A percentile compares a stretch with the other conserved stretches of the same genome.
Evolutionary conservation across 768 basidiomycete species (phyloP).

Genomic region (Leccinum variicolor): DNA sequence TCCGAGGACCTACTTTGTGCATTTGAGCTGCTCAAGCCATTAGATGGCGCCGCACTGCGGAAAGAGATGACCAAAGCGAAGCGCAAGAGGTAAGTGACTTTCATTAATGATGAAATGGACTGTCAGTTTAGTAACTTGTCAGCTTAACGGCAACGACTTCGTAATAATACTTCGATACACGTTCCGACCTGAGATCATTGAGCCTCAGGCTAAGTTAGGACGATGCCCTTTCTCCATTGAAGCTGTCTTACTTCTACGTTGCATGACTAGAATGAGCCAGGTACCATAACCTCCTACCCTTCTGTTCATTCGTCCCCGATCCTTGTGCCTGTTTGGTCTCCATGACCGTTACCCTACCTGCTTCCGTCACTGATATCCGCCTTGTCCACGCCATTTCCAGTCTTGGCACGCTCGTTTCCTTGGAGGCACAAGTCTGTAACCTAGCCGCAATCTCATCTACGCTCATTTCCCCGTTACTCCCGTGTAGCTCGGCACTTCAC

Average conservation of each 20-base stretch:
- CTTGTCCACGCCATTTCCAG: conserved; percentile 13
- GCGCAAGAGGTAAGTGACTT: conserved; percentile 75
- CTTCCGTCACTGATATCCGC: conserved; percentile 31
- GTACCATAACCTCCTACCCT: conserved; percentile 25
- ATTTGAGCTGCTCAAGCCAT: conserved; percentile 94
- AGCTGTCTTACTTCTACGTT: conserved; percentile 19
- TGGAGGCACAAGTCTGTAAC: conserved; percentile 33
- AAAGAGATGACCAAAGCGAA: conserved; percentile 99
- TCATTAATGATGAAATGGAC: not conserved
- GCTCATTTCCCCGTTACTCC: conserved; percentile 25
- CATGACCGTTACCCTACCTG: conserved; percentile 28
- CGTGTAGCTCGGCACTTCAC: conserved; percentile 9
- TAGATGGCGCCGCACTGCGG: conserved; percentile 90
- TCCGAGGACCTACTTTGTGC: conserved; percentile 97
- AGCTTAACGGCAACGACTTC: conserved; percentile 35
- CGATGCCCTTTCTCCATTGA: conserved; percentile 15
- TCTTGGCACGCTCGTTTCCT: conserved; percentile 25
- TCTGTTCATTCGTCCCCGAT: conserved; percentile 14
- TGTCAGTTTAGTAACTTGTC: conserved; percentile 1
- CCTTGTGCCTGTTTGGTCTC: conserved; percentile 18
- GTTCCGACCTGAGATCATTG: conserved; percentile 3
- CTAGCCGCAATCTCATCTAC: conserved; percentile 30
- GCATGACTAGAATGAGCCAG: conserved; percentile 26
- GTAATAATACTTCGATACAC: conserved; percentile 10
- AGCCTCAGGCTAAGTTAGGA: conserved; percentile 1